Conservation (phyloP, 495 filamentous ascomycete genomes). For the Penicillium simplicissimum region DNA sequence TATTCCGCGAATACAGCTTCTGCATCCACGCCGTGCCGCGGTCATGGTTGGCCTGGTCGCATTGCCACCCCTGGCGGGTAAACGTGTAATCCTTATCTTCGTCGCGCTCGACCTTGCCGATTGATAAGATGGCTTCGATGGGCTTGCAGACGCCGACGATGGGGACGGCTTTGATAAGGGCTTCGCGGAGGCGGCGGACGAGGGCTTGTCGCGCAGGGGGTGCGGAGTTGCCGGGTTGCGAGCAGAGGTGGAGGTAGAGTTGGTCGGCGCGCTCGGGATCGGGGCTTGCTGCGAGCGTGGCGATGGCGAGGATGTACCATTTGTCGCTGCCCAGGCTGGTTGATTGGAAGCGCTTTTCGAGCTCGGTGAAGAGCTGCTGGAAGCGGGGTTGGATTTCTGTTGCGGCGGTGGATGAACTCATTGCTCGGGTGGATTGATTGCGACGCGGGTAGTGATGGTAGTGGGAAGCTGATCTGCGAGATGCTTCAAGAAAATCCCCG, state of each 20-base stretch:
- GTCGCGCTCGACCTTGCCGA: constrained; percentile 46
- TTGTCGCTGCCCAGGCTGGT: constrained; percentile 50
- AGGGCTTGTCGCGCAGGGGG: constrained; percentile 45
- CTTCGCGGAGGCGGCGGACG: constrained; percentile 53
- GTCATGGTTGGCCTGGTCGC: constrained; percentile 48
- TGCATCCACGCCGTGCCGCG: constrained; percentile 49
- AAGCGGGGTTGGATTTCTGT: constrained; percentile 33
- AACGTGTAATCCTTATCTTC: constrained; percentile 55
- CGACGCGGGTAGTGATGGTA: not conserved
- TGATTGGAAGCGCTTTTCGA: constrained; percentile 53
- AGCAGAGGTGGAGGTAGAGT: constrained; percentile 53
- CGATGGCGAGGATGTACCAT: constrained; percentile 57
- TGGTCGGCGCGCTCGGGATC: constrained; percentile 49
- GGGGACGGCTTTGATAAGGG: constrained; percentile 50
- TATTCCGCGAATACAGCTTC: constrained; percentile 41
- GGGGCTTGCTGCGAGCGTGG: constrained; percentile 46
- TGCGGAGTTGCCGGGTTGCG: constrained; percentile 38
- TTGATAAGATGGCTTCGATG: constrained; percentile 50
- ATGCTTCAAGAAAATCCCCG: not conserved
- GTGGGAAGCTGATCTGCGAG: not conserved
- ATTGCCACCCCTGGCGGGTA: constrained; percentile 42
- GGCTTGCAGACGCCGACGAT: constrained; percentile 57
- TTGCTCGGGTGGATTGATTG: constrained; percentile 5
- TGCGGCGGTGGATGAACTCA: constrained; percentile 19
- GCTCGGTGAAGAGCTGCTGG: constrained; percentile 46